Evolutionary conservation across 2,329 filamentous ascomycete species (phyloP).

Genomic region (Penicillium aurantiogriseum): DNA sequence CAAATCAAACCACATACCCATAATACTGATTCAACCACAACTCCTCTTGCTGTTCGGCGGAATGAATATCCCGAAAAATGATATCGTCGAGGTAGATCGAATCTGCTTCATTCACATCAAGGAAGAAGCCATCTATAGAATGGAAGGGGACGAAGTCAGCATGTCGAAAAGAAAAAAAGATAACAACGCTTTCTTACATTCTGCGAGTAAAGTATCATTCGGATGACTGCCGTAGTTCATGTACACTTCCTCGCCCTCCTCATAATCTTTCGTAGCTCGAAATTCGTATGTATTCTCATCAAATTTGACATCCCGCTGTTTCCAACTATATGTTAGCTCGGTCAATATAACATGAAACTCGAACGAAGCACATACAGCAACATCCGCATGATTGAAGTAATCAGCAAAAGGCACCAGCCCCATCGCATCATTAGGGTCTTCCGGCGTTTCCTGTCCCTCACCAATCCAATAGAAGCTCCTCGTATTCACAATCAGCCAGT

Average conservation of each 20-base stretch:
- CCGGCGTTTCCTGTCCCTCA: conserved; percentile 37
- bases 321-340: background rate
- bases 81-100: conserved; percentile 44
- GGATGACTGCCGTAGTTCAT: conserved; percentile 47
- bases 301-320: conserved; percentile 42
- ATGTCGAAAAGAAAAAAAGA: background rate
- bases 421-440: conserved; percentile 47
- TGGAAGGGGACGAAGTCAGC: background rate
- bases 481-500: conserved; percentile 62
- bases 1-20: conserved; percentile 31
- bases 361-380: conserved; percentile 32
- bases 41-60: conserved; percentile 31
- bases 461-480: conserved; percentile 59
- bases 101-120: conserved; percentile 42
- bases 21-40: conserved; percentile 40
- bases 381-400: conserved; percentile 49
- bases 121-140: conserved; percentile 43
- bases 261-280: conserved; percentile 35
- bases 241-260: conserved; percentile 43
- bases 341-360: background rate
- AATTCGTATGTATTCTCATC: conserved; percentile 38
- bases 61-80: conserved; percentile 34
- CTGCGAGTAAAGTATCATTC: conserved; percentile 44
- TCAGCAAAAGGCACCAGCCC: conserved; percentile 48
- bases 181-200: conserved; percentile 36